These are phyloP conservation scores for Pleodorina starrii DNA, from an alignment of 139 green algal species.

Conservation along the genomic window DNA sequence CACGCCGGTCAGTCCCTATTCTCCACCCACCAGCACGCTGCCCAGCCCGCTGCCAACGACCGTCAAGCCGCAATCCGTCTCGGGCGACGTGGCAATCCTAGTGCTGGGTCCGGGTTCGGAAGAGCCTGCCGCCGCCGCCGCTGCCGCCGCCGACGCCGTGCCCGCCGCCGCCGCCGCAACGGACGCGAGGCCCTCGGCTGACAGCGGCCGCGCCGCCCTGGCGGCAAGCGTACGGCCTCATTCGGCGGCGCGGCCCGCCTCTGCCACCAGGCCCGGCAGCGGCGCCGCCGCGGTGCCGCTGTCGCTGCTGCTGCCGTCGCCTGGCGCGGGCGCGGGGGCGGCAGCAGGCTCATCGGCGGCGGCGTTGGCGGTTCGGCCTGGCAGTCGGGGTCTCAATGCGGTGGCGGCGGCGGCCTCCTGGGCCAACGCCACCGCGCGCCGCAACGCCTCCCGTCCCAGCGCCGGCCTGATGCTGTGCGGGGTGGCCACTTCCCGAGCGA, in stretches of 20 bases:
- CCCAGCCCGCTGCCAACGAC: too few species aligned
- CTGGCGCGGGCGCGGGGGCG: too few species aligned
- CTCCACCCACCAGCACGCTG: too few species aligned
- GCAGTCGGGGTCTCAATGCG: constrained; percentile 2
- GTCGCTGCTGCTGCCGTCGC: background rate
- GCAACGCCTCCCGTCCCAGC: background rate
- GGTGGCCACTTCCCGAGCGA: background rate
- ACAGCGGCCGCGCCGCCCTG: background rate
- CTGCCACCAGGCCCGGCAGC: background rate
- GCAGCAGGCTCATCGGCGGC: background rate
- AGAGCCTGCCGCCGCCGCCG: background rate
- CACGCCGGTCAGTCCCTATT: background rate
- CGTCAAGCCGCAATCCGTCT: too few species aligned
- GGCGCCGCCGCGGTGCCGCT: background rate
- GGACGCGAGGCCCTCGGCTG: background rate
- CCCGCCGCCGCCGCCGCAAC: background rate
- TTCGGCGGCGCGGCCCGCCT: background rate
- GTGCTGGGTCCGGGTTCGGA: background rate
- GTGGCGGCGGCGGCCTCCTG: background rate
- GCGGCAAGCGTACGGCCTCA: background rate
- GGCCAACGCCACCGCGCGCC: background rate
- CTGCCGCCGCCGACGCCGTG: too few species aligned
- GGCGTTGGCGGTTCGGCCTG: background rate
- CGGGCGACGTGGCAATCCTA: background rate
- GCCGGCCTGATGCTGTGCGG: constrained; percentile 22